Base-by-base conservation (phyloP, 1,284 basidiomycete species). In the Puccinia horiana region DNA sequence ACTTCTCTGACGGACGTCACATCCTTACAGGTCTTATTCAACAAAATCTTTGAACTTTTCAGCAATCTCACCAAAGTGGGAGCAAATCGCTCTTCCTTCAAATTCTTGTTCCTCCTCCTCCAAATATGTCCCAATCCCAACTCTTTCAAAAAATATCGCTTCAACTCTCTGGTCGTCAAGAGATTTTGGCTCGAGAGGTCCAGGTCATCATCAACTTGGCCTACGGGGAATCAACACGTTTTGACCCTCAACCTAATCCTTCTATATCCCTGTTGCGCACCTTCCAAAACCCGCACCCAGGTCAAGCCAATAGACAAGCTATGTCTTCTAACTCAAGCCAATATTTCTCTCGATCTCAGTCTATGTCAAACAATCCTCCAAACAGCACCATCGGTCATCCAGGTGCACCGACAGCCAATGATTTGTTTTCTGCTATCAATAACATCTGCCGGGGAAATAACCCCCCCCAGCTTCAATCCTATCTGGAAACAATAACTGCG, bases 101-200 rank as follows among this genome's bases (percentile, higher is more conserved):
- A 20, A 1, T 40, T 8, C 9, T 72, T 20, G n/a, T 49, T 49
- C 44, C 65, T 3, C 14, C 65, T 8, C 65, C 65, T 12, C 20
- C 65, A 4, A n/a, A 37, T 3, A 69, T 69, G 65, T 42, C 65
- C 12, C 3, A 40, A 69, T 69, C 20, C 0, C 65, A 69, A 69
- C n/a, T 69, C 0, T 69, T 69, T 29, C 65, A 69, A 32, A 69
- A 69, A 12, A 69, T 69, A 2, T 69, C 65, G 6, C 12, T 69
- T 23, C 65, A 69, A 69, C 35, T 69, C 9, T 2, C n/a, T 18
- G 18, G 9, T 2, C 42, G n/a, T 18, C 1, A 5, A 1, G 32
- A 69, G 4, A 8, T 42, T 11, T n/a, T 40, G 9, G 65, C 44
- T 11, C 44, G 23, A 3, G 69, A 49, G 3, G 29, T 70, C 14